A percentile compares a stretch with the other conserved stretches of the same genome.
Evolutionary conservation across 2,329 filamentous ascomycete genomes (phyloP).

Genomic region (Dactylellina drechsleri): DNA sequence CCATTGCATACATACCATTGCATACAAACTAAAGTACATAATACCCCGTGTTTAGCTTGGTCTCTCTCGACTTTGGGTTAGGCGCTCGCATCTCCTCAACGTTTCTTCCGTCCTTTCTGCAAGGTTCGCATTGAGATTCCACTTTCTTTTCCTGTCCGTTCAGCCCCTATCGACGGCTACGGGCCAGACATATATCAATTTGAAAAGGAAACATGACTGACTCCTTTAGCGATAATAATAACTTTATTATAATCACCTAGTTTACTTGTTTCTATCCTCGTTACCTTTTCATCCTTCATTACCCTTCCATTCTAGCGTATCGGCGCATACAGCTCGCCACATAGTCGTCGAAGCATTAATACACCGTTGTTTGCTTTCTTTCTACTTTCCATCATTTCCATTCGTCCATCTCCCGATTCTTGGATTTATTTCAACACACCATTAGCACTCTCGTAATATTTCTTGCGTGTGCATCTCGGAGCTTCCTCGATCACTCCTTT

Average conservation of each 20-base stretch:
- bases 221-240: no score
- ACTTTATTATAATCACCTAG: not conserved
- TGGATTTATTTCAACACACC: conserved; percentile 17
- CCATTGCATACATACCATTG: no score
- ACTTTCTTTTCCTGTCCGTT: not conserved
- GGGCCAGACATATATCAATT: conserved; percentile 8
- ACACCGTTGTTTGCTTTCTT: conserved; percentile 15
- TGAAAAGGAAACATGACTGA: conserved; percentile 9
- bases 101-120: conserved; percentile 32
- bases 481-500: conserved; percentile 1
- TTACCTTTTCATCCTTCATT: no score
- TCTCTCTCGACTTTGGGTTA: conserved; percentile 43
- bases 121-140: conserved; percentile 51
- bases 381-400: conserved; percentile 1
- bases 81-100: conserved; percentile 33
- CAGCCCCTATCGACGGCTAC: conserved; percentile 15
- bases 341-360: conserved; percentile 1
- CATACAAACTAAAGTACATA: no score
- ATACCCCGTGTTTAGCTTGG: not conserved
- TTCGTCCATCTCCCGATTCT: not conserved
- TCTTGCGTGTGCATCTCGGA: not conserved
- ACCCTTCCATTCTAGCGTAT: conserved; percentile 17
- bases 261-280: conserved; percentile 7
- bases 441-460: conserved; percentile 2
- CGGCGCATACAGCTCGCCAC: conserved; percentile 44